Evolutionary conservation across 305 asterid genomes (phyloP).

Genomic region (Stenogyne calaminthoides): DNA sequence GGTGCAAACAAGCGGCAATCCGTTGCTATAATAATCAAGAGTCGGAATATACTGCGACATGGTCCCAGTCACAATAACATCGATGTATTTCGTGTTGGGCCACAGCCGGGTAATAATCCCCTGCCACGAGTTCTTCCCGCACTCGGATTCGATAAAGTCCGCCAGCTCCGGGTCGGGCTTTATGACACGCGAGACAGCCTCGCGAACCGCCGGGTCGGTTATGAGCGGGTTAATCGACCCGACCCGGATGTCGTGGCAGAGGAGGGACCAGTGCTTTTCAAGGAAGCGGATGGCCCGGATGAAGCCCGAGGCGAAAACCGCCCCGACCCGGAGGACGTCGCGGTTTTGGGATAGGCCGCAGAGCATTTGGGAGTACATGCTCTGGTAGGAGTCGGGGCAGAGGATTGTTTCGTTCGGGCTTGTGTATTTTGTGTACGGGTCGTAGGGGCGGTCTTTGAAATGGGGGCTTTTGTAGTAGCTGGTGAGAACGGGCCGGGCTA

Average conservation of each 20-base stretch:
- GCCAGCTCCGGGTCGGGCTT: constrained; percentile 67
- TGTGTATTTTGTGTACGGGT: constrained; percentile 88
- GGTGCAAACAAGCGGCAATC: constrained; percentile 79
- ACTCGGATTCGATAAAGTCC: constrained; percentile 55
- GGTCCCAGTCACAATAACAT: constrained; percentile 86
- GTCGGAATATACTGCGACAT: constrained; percentile 86
- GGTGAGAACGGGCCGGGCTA: constrained; percentile 78
- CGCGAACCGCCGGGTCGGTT: constrained; percentile 55
- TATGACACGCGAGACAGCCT: constrained; percentile 51
- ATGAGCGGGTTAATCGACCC: constrained; percentile 59
- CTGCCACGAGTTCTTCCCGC: constrained; percentile 59
- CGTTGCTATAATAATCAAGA: constrained; percentile 73
- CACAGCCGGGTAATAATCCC: constrained; percentile 80
- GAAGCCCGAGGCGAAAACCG: constrained; percentile 90
- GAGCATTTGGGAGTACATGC: constrained; percentile 94
- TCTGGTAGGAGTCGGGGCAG: constrained; percentile 80
- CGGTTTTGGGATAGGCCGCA: constrained; percentile 64
- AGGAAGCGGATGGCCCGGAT: constrained; percentile 79
- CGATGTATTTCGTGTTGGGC: constrained; percentile 84
- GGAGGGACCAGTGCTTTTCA: constrained; percentile 69
- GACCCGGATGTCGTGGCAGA: constrained; percentile 62
- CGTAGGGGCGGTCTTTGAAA: constrained; percentile 69
- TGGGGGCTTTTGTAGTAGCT: constrained; percentile 82
- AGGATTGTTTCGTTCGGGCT: constrained; percentile 82
- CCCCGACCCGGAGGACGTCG: constrained; percentile 86